Evolutionary conservation across 2,329 filamentous ascomycete genomes (phyloP).

Genomic region (Fusarium chlamydosporum): DNA sequence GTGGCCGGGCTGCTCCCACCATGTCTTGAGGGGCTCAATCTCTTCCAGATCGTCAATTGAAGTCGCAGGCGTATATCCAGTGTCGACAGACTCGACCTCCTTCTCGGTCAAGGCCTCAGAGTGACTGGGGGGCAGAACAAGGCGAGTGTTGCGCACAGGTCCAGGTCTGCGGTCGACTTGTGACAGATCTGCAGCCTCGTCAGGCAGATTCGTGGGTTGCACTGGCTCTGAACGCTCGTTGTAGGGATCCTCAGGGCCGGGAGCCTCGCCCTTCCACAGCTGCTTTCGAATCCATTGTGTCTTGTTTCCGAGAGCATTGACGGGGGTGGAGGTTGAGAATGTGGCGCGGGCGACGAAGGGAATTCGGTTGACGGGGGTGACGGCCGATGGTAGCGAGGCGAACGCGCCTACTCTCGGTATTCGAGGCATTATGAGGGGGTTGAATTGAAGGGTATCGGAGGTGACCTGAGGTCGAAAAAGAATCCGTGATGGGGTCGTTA

Average conservation of each 20-base stretch:
- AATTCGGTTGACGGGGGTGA: constrained; percentile 47
- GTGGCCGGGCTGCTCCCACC: constrained; percentile 69
- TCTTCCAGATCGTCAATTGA: constrained; percentile 62
- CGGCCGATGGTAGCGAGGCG: constrained; percentile 50
- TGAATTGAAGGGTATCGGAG: constrained; percentile 9
- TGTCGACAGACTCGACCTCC: constrained; percentile 51
- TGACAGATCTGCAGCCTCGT: constrained; percentile 50
- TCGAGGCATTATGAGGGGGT: constrained; percentile 58
- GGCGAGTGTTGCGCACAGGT: constrained; percentile 50
- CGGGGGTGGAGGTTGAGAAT: constrained; percentile 56
- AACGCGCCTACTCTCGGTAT: constrained; percentile 58
- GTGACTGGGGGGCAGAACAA: constrained; percentile 54
- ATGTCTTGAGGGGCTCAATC: constrained; percentile 62
- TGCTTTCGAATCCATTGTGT: constrained; percentile 58
- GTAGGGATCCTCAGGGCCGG: constrained; percentile 58
- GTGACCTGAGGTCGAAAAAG: constrained; percentile 27
- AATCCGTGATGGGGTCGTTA: constrained; percentile 29
- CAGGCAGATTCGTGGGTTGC: constrained; percentile 51
- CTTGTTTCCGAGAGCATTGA: constrained; percentile 50
- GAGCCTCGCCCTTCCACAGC: constrained; percentile 59
- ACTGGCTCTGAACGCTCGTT: constrained; percentile 53
- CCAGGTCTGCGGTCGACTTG: constrained; percentile 46
- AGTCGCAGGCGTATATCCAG: constrained; percentile 64
- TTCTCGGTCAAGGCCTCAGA: constrained; percentile 55
- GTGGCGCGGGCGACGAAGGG: constrained; percentile 49